These are phyloP conservation scores for Saccharomyces uvarum DNA, from an alignment of 1,139 yeast genomes.

Conservation along the genomic window DNA sequence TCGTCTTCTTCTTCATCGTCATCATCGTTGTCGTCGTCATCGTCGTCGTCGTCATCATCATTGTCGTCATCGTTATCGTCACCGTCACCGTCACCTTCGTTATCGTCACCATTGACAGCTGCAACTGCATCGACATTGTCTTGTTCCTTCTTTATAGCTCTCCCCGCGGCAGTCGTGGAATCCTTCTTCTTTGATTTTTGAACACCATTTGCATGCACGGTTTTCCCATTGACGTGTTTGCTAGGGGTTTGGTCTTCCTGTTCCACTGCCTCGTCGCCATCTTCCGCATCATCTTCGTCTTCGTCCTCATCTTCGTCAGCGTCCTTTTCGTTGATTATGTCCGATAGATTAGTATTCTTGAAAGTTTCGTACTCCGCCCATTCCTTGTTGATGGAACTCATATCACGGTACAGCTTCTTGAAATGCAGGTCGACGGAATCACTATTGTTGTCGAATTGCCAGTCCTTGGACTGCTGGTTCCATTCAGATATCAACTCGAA, in stretches of 20 bases:
- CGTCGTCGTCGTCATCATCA: slow-evolving; percentile 11
- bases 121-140: background rate
- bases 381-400: slow-evolving; percentile 15
- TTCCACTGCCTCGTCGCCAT: slow-evolving; percentile 15
- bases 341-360: slow-evolving; percentile 9
- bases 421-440: slow-evolving; percentile 12
- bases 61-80: slow-evolving; percentile 13
- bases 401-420: slow-evolving; percentile 15
- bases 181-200: slow-evolving; percentile 10
- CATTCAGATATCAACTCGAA: slow-evolving; percentile 32
- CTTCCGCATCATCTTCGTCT: slow-evolving; percentile 10
- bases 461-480: slow-evolving; percentile 27
- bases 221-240: slow-evolving; percentile 10
- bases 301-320: slow-evolving; percentile 8
- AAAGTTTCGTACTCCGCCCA: slow-evolving; percentile 19
- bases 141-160: slow-evolving; percentile 3
- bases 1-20: slow-evolving; percentile 7
- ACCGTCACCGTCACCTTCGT: slow-evolving; percentile 11
- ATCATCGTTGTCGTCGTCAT: slow-evolving; percentile 10
- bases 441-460: slow-evolving; percentile 10
- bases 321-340: slow-evolving; percentile 10
- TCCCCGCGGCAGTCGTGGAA: slow-evolving; percentile 14
- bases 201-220: slow-evolving; percentile 5
- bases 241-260: background rate
- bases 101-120: slow-evolving; percentile 7